Evolutionary conservation across 2,329 filamentous ascomycete species (phyloP).

Genomic region (Xylaria arbuscula): DNA sequence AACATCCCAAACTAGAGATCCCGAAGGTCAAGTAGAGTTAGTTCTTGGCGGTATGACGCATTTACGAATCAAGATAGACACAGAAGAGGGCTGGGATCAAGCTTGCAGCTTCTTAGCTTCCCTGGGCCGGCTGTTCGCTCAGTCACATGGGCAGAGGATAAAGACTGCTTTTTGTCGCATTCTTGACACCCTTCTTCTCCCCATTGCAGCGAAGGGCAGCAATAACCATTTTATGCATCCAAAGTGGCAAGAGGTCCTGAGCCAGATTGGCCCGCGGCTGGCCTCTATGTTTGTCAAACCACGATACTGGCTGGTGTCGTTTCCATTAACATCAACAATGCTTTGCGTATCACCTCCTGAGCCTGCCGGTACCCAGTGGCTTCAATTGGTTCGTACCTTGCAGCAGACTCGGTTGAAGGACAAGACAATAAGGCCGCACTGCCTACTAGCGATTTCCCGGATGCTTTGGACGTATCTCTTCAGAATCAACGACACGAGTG

Average conservation of each 20-base stretch:
- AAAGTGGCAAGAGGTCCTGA: constrained; percentile 88
- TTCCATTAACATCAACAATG: constrained; percentile 86
- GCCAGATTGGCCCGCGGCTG: constrained; percentile 80
- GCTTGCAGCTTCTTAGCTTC: constrained; percentile 90
- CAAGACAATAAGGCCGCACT: constrained; percentile 78
- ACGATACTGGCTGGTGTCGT: constrained; percentile 89
- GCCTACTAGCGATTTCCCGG: constrained; percentile 88
- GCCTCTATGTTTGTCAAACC: constrained; percentile 90
- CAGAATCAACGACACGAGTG: constrained; percentile 77
- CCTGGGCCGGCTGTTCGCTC: constrained; percentile 83
- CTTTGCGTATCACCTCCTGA: constrained; percentile 90
- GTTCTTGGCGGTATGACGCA: constrained; percentile 93
- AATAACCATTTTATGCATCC: constrained; percentile 80
- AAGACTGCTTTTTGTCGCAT: constrained; percentile 96
- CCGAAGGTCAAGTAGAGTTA: constrained; percentile 85
- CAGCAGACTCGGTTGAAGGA: constrained; percentile 89
- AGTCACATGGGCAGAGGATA: constrained; percentile 86
- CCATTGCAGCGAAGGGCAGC: constrained; percentile 83
- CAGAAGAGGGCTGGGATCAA: constrained; percentile 81
- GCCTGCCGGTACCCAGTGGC: constrained; percentile 86
- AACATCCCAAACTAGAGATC: constrained; percentile 67
- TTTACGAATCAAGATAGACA: constrained; percentile 78
- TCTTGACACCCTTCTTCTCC: constrained; percentile 85
- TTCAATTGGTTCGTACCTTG: constrained; percentile 80
- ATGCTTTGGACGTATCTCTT: constrained; percentile 96